These are phyloP conservation scores for Jamesozyma jinghongensis DNA, from an alignment of 805 yeast species.

Conservation along the genomic window DNA sequence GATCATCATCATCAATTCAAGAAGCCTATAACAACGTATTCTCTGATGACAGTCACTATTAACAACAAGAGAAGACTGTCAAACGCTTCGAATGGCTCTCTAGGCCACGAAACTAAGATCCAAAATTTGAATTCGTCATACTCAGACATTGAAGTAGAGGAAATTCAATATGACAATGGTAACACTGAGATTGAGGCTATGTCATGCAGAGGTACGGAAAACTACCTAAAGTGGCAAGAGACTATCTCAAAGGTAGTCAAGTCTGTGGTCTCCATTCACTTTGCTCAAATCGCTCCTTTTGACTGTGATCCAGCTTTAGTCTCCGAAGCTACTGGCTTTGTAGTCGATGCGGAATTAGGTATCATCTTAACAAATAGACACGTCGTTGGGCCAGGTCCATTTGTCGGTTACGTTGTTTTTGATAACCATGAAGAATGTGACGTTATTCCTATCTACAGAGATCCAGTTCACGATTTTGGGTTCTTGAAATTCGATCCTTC, in stretches of 20 bases:
- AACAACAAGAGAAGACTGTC: slow-evolving; percentile 3
- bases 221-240: slow-evolving; percentile 56
- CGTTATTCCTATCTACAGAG: slow-evolving; percentile 78
- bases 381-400: slow-evolving; percentile 94
- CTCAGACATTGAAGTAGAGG: not conserved
- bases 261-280: slow-evolving; percentile 82
- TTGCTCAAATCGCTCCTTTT: slow-evolving; percentile 75
- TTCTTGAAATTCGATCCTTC: slow-evolving; percentile 70
- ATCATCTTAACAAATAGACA: slow-evolving; percentile 86
- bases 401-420: slow-evolving; percentile 82
- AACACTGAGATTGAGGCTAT: not conserved
- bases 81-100: not conserved
- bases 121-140: not conserved
- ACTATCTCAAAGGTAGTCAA: slow-evolving; percentile 76
- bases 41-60: not conserved
- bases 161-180: not conserved
- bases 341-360: slow-evolving; percentile 75
- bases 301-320: slow-evolving; percentile 77
- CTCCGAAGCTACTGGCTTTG: slow-evolving; percentile 92
- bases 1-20: not conserved
- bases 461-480: slow-evolving; percentile 94
- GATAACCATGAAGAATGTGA: slow-evolving; percentile 92
- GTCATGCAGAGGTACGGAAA: slow-evolving; percentile 9
- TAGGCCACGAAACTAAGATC: not conserved
- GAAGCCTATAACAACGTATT: not conserved